These are phyloP conservation scores for Thermomyces lanuginosus DNA, from an alignment of 2,329 filamentous ascomycete species.

Conservation along the genomic window DNA sequence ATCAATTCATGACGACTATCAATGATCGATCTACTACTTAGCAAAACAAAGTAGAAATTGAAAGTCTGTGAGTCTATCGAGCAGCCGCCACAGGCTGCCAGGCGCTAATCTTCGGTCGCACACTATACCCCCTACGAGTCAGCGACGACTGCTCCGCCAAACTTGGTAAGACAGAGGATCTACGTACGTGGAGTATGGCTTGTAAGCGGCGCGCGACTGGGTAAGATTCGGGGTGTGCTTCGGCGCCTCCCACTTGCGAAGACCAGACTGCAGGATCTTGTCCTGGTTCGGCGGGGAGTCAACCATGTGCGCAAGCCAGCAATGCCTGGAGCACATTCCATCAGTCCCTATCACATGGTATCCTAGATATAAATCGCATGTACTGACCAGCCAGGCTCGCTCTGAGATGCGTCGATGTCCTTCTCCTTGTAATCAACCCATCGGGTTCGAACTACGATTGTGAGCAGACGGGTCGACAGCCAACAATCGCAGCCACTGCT, in stretches of 20 bases:
- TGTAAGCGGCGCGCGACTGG: slow-evolving; percentile 61
- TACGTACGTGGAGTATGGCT: slow-evolving; percentile 86
- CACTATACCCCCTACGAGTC: slow-evolving; percentile 1
- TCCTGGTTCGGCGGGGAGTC: slow-evolving; percentile 74
- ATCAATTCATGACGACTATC: slow-evolving; percentile 1
- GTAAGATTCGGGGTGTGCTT: slow-evolving; percentile 63
- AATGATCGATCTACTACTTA: too few relatives aligned
- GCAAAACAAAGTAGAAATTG: slow-evolving; percentile 3
- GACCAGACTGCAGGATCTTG: slow-evolving; percentile 47
- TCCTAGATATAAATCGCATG: background rate
- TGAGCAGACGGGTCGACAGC: slow-evolving; percentile 5
- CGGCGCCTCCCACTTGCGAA: slow-evolving; percentile 59
- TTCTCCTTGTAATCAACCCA: slow-evolving; percentile 94
- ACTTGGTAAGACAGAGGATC: background rate
- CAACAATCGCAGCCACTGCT: slow-evolving; percentile 22
- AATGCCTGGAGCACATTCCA: slow-evolving; percentile 48
- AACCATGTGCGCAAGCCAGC: slow-evolving; percentile 88
- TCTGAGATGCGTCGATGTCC: slow-evolving; percentile 48
- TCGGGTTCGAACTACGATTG: slow-evolving; percentile 60
- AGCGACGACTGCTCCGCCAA: background rate
- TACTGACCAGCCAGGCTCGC: slow-evolving; percentile 71
- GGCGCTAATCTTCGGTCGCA: slow-evolving; percentile 6
- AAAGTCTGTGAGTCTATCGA: slow-evolving; percentile 5
- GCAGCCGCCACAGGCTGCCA: slow-evolving; percentile 7
- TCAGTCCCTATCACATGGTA: background rate